Base-by-base conservation (phyloP, 768 basidiomycete genomes). In the Botryobasidium botryosum region DNA sequence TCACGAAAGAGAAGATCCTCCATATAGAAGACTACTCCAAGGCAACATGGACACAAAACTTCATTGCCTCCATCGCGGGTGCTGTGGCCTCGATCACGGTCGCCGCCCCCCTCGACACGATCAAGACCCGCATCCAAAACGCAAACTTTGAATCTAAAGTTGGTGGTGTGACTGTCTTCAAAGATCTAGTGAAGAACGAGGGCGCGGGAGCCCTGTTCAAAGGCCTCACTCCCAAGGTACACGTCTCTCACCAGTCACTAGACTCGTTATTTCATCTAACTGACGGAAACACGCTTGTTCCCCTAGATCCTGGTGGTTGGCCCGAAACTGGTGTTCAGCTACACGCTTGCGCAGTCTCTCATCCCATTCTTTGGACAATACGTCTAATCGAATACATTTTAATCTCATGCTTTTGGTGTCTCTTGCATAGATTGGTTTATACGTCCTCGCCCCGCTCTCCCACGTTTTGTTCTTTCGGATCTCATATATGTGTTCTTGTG, bases 81-180 rank as follows among this genome's bases (percentile, higher is more conserved):
- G 92, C 91, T 32, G 78, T 94, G 32, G 80, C 92, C 2, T 91
- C 87, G 26, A 96, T 99, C 57, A 86, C 86, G 6, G 77, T 97
- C 54, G 91, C 92, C 13, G 91, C 92, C 3, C 92, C 92, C 0
- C 77, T 99, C 8, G 92, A 97, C 55, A 79, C 79, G 29, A 76
- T 99, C 65, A 99, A 99, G 69, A 90, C 91, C 17, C 84, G 91
- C 23, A 94, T 99, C 49, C 92, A 99, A 61, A 94, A 97, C 61
- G 92, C 91, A 47, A 92, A 94, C 68, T 99, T 96, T 58, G 85
- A 88, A 61, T 69, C 67, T 43, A 85, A 84, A 56, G 61, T 63
- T 21, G 57, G 59, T 39, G 92, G 92, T 3, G 50, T 80, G 51
- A 77, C 75, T 1, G 83, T 96, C 37, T 64, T 96, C 47, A 75